Base-by-base conservation (phyloP, 2,329 filamentous ascomycete genomes). In the Pleomassaria siparia region DNA sequence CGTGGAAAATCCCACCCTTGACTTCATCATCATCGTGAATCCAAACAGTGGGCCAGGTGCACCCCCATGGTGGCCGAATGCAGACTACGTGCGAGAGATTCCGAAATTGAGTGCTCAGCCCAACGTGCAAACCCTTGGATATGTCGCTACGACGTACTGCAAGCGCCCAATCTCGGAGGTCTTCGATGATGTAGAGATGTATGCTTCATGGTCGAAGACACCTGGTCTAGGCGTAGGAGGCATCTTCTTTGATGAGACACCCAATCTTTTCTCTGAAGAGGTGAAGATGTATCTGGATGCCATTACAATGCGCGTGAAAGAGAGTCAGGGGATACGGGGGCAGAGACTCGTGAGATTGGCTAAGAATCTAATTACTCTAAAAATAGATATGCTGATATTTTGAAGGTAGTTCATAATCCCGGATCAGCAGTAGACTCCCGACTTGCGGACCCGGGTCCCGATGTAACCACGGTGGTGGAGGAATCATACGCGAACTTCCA, bases 201-300 rank as follows among this genome's bases (percentile, higher is more conserved):
- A 80, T 51, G 72, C 71, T 8, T 64, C 56, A 9, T 79, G 77
- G 73, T 62, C 63, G 32, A 61, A 53, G 13, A 62, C 66, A 46
- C 55, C 59, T 8, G 62, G 62, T 6, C 61, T 79, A 29, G 64
- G 67, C 15, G 59, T 80, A 46, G 65, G 69, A 37, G 77, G 77
- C 41, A 76, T 80, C 51, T 80, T 80, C 58, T 74, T 80, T 33
- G 77, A 80, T 52, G 77, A 80, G 61, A 74, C 74, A 10, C 76
- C 76, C 2, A 59, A 63, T 43, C 13, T 59, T 13, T 64, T 46
- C 15, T 50, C 55, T 2, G 30, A 55, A 8, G 40, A 54, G 12
- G 50, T 29, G 11, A 57, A 59, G 29, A 22, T 12, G 11, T 64
- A 62, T 48, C 45, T 66, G 16, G 58, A 62, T 29, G 30, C 28